Percentiles rank a stretch among this genome's conserved stretches.
Conservation (phyloP, 2,329 filamentous ascomycete species). For the Knoxdaviesia proteae region DNA sequence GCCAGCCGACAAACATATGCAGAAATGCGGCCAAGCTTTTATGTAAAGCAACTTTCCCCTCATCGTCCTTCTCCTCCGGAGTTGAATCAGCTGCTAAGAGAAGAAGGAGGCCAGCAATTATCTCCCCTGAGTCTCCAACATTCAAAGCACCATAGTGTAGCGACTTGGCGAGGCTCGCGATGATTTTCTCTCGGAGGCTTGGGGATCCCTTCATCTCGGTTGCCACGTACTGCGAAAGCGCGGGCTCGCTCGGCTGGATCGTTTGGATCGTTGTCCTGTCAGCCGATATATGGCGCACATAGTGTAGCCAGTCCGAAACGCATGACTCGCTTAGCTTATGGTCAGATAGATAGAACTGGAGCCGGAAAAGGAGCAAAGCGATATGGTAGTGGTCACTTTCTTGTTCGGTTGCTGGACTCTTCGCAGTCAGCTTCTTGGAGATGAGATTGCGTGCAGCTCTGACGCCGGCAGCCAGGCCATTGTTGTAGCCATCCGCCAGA, state of each 20-base stretch:
- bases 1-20: background rate
- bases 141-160: background rate
- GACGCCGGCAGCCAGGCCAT: background rate
- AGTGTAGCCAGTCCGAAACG: background rate
- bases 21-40: background rate
- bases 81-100: background rate
- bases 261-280: background rate
- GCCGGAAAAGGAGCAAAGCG: background rate
- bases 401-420: background rate
- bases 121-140: background rate
- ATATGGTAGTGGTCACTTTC: background rate
- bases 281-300: background rate
- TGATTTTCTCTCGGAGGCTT: background rate
- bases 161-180: background rate
- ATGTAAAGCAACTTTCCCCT: background rate
- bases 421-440: background rate
- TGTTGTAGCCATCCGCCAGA: background rate
- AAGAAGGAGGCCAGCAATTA: background rate
- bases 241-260: background rate
- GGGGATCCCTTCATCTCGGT: background rate
- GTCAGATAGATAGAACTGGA: background rate
- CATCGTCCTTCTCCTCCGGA: background rate
- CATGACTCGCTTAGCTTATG: background rate
- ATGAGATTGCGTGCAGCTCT: background rate
- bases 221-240: background rate